Evolutionary conservation across 2,329 filamentous ascomycete species (phyloP), one percentile per base, ranked within the genome.

Genomic region (Parastagonospora avenae): DNA sequence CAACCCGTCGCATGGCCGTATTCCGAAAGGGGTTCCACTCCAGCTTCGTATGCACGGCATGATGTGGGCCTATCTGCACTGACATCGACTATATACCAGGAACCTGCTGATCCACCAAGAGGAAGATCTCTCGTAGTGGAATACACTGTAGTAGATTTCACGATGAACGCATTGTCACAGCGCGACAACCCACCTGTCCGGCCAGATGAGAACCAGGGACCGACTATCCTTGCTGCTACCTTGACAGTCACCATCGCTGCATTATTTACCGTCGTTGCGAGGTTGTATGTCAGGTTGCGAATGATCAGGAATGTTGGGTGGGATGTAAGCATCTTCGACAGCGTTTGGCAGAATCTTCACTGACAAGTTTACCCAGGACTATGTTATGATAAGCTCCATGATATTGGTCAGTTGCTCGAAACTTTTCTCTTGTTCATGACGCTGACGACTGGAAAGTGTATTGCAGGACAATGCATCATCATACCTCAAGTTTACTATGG

Each of bases 221-320:
- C 66, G 4, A 59, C 58, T 6, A 76, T 81, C 15, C 64, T 81
- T 14, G 74, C 66, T 4, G 71, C 75, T 4, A 77, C 77, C 9
- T 48, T 77, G 10, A 59, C 73, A 1, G 66, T 80, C 31, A 75
- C 77, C 1, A 60, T 68, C 3, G 48, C 77, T 19, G 77, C 79
- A 0, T 59, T 75, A 2, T 46, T 80, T 12, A 71, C 73, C 0
- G 73, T 79, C 4, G 24, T 70, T 8, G 63, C 75, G 28, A 74
- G 80, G 15, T 54, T 79, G 8, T 81, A 77, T 46, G 82, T 83
- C 27, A 74, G 81, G n/a, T 29, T 76, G 4, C 64, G 66, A 14
- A 75, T 83, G 68, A 77, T 83, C 44, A 76, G 75, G 10, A 79
- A 78, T 42, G 66, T 79, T 16, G 80, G 81, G 2, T 72, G 74